These are phyloP conservation scores for Thuidium tamariscinum DNA, from an alignment of 225 moss, liverwort and hornwort species.

Conservation along the genomic window DNA sequence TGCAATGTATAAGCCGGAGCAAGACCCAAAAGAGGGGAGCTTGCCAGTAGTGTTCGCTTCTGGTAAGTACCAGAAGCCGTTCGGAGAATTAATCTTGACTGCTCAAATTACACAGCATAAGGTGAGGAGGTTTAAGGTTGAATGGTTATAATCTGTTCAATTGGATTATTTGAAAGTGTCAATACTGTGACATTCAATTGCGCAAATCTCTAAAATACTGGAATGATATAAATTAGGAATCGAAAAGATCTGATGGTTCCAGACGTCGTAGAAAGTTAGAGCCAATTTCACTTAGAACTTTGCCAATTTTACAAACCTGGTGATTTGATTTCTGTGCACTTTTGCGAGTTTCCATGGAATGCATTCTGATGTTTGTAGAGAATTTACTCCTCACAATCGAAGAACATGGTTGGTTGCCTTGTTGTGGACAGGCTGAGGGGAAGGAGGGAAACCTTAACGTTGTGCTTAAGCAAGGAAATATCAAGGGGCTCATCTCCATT, in stretches of 20 bases:
- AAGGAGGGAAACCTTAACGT: background rate
- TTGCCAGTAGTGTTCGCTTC: background rate
- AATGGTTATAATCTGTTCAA: background rate
- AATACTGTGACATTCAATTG: background rate
- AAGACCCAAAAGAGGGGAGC: background rate
- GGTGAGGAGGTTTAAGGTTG: background rate
- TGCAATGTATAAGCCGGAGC: background rate
- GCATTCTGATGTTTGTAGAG: background rate
- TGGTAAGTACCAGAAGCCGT: background rate
- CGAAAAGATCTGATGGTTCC: background rate
- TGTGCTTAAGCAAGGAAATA: background rate
- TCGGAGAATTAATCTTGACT: background rate
- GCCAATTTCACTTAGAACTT: background rate
- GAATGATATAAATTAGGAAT: background rate
- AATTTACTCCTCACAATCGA: background rate
- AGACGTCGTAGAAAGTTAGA: background rate
- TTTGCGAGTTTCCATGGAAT: background rate
- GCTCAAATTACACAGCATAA: background rate
- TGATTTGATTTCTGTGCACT: background rate
- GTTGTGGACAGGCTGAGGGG: conserved; percentile 7
- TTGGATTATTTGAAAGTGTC: background rate
- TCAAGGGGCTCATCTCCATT: background rate
- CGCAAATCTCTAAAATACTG: background rate
- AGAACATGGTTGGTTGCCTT: background rate
- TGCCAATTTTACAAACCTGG: background rate